Evolutionary conservation across 176 grass and related monocot genomes (phyloP).

Genomic region (Aegilops speltoides): DNA sequence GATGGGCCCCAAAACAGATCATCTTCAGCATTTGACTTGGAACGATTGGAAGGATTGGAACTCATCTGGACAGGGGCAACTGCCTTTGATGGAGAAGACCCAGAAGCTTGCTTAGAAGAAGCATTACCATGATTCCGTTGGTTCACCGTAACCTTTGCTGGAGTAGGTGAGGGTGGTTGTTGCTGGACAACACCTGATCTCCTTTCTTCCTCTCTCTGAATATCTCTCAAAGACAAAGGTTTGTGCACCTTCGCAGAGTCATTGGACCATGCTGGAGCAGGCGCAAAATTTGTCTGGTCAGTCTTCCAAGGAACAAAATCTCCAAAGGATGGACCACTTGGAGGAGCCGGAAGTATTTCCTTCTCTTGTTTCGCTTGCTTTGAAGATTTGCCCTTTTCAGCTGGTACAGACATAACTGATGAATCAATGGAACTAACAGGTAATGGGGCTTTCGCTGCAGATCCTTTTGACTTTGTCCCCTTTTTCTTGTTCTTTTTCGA

Average conservation of each 20-base stretch:
- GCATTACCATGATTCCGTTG: constrained; percentile 51
- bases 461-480: constrained; percentile 67
- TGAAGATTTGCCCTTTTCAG: constrained; percentile 55
- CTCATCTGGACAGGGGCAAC: constrained; percentile 52
- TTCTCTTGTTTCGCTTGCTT: constrained; percentile 57
- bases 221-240: constrained; percentile 78
- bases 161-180: constrained; percentile 38
- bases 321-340: constrained; percentile 75
- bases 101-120: constrained; percentile 76
- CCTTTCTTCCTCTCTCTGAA: constrained; percentile 87
- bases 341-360: constrained; percentile 61
- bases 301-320: constrained; percentile 96
- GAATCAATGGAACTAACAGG: constrained; percentile 51
- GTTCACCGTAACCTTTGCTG: constrained; percentile 44
- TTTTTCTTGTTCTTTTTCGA: constrained; percentile 91
- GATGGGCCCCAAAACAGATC: constrained; percentile 96
- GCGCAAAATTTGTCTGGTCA: constrained; percentile 52
- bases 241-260: constrained; percentile 73
- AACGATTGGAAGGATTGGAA: constrained; percentile 49
- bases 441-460: constrained; percentile 49
- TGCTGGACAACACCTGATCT: constrained; percentile 51
- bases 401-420: constrained; percentile 34
- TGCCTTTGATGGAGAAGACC: constrained; percentile 76
- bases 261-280: constrained; percentile 82
- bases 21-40: constrained; percentile 80